Conservation (phyloP, 2,329 filamentous ascomycete genomes). For the Penicillium glabrum region DNA sequence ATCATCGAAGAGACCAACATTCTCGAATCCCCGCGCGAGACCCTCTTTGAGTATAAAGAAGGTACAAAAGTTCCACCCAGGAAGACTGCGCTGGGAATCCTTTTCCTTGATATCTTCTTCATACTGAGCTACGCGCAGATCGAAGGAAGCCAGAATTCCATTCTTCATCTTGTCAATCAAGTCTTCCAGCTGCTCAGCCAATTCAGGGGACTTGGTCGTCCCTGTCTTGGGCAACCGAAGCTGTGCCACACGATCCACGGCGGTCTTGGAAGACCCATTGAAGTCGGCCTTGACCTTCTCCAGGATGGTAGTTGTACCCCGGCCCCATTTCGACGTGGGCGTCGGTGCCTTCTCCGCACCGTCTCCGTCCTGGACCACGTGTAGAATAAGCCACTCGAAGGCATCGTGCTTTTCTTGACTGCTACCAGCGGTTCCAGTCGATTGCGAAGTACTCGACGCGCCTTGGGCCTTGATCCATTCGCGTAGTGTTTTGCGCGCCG, state of each 20-base stretch:
- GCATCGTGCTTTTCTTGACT: slow-evolving; percentile 92
- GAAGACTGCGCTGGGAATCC: slow-evolving; percentile 79
- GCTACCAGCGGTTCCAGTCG: slow-evolving; percentile 52
- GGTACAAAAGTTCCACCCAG: slow-evolving; percentile 98
- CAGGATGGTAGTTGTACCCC: slow-evolving; percentile 75
- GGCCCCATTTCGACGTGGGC: slow-evolving; percentile 71
- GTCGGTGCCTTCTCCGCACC: slow-evolving; percentile 62
- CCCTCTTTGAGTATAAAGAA: slow-evolving; percentile 99
- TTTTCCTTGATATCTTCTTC: slow-evolving; percentile 97
- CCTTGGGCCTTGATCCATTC: slow-evolving; percentile 88
- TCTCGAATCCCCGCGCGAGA: slow-evolving; percentile 89
- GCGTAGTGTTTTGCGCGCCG: slow-evolving; percentile 72
- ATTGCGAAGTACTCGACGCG: slow-evolving; percentile 41
- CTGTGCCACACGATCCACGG: slow-evolving; percentile 78
- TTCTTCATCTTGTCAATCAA: slow-evolving; percentile 83
- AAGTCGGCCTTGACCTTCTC: slow-evolving; percentile 92
- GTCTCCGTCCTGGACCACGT: slow-evolving; percentile 81
- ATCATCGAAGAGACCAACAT: slow-evolving; percentile 92
- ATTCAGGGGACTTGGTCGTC: slow-evolving; percentile 69
- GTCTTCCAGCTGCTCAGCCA: slow-evolving; percentile 79
- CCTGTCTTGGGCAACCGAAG: slow-evolving; percentile 66
- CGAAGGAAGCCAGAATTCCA: slow-evolving; percentile 84
- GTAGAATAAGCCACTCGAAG: slow-evolving; percentile 91
- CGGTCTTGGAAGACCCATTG: slow-evolving; percentile 72
- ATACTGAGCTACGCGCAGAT: slow-evolving; percentile 86